Evolutionary conservation across 768 basidiomycete genomes (phyloP).

Genomic region (Lactifluus rugatus): DNA sequence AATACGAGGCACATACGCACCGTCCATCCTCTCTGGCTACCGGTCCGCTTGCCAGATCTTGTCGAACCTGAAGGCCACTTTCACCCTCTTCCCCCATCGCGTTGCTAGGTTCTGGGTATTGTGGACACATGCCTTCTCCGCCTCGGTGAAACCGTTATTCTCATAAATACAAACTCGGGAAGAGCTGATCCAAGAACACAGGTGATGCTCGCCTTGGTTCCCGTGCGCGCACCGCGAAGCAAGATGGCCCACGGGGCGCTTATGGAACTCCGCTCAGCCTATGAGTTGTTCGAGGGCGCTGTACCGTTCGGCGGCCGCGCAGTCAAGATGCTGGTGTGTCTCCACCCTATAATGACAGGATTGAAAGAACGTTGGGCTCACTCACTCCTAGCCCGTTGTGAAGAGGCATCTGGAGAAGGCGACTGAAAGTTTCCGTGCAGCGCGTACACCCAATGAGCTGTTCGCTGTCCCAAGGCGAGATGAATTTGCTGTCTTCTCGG

Average conservation of each 20-base stretch:
- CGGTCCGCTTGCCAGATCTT: conserved; percentile 15
- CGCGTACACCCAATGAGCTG: conserved; percentile 47
- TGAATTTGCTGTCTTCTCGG: conserved; percentile 67
- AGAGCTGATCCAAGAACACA: neutral
- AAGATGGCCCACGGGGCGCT: conserved; percentile 66
- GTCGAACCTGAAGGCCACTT: conserved; percentile 2
- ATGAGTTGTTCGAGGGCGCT: conserved; percentile 57
- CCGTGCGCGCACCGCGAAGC: conserved; percentile 52
- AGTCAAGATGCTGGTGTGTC: conserved; percentile 55
- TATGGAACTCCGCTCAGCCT: conserved; percentile 50
- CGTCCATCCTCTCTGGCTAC: conserved; percentile 17
- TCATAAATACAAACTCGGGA: neutral
- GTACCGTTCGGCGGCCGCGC: conserved; percentile 55
- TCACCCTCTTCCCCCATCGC: conserved; percentile 3
- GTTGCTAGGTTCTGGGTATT: conserved; percentile 17
- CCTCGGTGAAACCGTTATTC: conserved; percentile 1
- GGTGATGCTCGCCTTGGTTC: conserved; percentile 74
- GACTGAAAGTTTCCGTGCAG: conserved; percentile 31
- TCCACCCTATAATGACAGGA: neutral
- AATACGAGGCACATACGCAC: conserved; percentile 26
- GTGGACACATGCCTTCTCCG: conserved; percentile 18
- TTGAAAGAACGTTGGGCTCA: neutral
- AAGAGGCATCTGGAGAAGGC: conserved; percentile 50
- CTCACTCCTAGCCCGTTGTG: conserved; percentile 47
- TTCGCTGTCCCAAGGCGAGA: conserved; percentile 51